A percentile compares a stretch with the other conserved stretches of the same genome.
phyloP scores from a whole-genome alignment of 176 grass and related monocot genomes.

The Calamus simplicifolius region DNA sequence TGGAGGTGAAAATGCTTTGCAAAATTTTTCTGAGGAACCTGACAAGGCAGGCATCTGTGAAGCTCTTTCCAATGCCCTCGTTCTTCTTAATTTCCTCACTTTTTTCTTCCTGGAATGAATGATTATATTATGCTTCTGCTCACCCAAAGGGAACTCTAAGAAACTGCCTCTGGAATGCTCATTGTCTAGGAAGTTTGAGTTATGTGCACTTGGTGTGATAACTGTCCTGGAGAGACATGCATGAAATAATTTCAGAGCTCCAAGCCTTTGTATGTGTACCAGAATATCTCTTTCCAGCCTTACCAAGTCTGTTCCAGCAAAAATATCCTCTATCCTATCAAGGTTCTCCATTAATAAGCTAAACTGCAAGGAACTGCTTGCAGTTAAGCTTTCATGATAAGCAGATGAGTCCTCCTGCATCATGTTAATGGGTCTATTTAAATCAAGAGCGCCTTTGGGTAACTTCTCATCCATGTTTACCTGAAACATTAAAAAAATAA shows the following conservation, averaged over 20 bases:
- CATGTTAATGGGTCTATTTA: constrained; percentile 5
- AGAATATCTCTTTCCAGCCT: constrained; percentile 55
- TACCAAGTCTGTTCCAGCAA: constrained; percentile 37
- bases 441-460: constrained; percentile 12
- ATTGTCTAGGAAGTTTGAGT: constrained; percentile 23
- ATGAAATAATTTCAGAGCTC: constrained; percentile 44
- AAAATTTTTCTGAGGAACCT: constrained; percentile 11
- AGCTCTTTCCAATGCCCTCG: constrained; percentile 31
- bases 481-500: constrained; percentile 7
- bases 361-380: constrained; percentile 27
- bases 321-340: constrained; percentile 41
- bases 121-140: constrained; percentile 19
- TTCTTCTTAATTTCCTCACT: constrained; percentile 65
- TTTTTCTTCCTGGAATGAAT: constrained; percentile 48
- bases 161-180: constrained; percentile 5
- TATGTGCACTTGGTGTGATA: constrained; percentile 6
- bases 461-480: constrained; percentile 21
- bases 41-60: constrained; percentile 3
- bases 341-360: constrained; percentile 68
- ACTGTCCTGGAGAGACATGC: constrained; percentile 23
- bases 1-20: constrained; percentile 8
- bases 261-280: constrained; percentile 44
- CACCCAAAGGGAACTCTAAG: constrained; percentile 13
- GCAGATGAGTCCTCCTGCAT: constrained; percentile 20
- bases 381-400: constrained; percentile 21